Evolutionary conservation across 2,329 filamentous ascomycete genomes (phyloP), one percentile per base, ranked within the genome.

Genomic region (Diaporthe batatas): DNA sequence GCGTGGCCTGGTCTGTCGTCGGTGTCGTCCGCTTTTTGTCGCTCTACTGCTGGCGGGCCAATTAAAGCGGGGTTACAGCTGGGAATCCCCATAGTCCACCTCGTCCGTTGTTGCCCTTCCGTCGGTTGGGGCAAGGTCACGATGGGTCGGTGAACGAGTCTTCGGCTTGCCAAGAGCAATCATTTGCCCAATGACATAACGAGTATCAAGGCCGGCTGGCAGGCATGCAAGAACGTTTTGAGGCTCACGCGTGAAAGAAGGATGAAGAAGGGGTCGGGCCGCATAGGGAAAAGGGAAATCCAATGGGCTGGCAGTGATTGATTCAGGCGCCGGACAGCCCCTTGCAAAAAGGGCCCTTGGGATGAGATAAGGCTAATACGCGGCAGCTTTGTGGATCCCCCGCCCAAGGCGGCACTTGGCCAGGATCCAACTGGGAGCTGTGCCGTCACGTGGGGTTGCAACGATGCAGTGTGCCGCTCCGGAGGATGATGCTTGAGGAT

Each of bases 41-140:
- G 29, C n/a, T 74, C 39, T 49, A 39, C 39, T 62, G 68, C 67
- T 64, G 72, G 68, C 72, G 72, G 68, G 62, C 68, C 72, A 73
- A 73, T 70, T 57, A 68, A 72, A 73, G 71, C 73, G 67, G 71
- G 71, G 67, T 59, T 62, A 54, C 42, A 70, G 67, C 59, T 71
- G 72, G 68, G 54, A 70, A 75, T 55, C 51, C 71, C 73, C 71
- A 74, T 70, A 73, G 67, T 71, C 71, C 58, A 70, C 54, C 71
- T 69, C 59, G 53, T 70, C 54, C 18, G 68, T 53, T 25, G 51
- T 53, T 18, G 68, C 47, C 42, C 42, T 55, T 70, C 42, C 42
- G 68, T 70, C 55, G 36, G 18, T 53, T 51, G 44, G 29, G 54
- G n/a, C 44, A 62, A 47, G 39, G 32, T 70, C 54, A 42, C 68